These are phyloP conservation scores for Lactifluus rugatus DNA, from an alignment of 768 basidiomycete species.

Conservation along the genomic window DNA sequence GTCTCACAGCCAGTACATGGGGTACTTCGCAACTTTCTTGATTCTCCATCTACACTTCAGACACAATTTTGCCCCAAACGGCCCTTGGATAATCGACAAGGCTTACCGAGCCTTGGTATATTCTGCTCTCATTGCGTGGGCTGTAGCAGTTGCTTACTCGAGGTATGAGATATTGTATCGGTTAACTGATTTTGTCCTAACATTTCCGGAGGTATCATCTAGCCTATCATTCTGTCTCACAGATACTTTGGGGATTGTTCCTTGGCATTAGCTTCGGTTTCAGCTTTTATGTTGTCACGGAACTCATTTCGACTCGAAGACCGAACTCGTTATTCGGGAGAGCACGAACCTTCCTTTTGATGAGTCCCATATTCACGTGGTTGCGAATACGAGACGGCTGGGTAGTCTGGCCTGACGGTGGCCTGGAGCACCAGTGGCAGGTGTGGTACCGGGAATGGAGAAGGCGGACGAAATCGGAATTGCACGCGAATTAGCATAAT, in stretches of 20 bases:
- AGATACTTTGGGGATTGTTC: slow-evolving; percentile 64
- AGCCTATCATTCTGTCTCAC: slow-evolving; percentile 61
- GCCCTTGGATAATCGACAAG: slow-evolving; percentile 41
- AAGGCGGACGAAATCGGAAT: slow-evolving; percentile 23
- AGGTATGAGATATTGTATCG: slow-evolving; percentile 35
- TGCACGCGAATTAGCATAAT: slow-evolving; percentile 1
- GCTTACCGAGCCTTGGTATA: slow-evolving; percentile 41
- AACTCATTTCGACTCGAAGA: slow-evolving; percentile 44
- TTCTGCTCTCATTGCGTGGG: slow-evolving; percentile 43
- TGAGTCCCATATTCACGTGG: slow-evolving; percentile 52
- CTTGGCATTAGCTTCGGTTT: slow-evolving; percentile 53
- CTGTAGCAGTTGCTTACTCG: slow-evolving; percentile 65
- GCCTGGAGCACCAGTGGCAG: slow-evolving; percentile 60
- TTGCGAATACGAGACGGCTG: slow-evolving; percentile 71
- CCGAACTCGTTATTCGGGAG: slow-evolving; percentile 48
- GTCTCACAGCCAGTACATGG: slow-evolving; percentile 88
- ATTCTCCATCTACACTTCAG: slow-evolving; percentile 62
- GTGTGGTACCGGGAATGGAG: slow-evolving; percentile 56
- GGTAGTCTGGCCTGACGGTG: slow-evolving; percentile 73
- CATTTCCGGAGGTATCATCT: slow-evolving; percentile 45
- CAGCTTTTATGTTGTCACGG: slow-evolving; percentile 43
- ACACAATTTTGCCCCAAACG: slow-evolving; percentile 53
- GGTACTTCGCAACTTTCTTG: slow-evolving; percentile 71
- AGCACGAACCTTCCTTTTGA: slow-evolving; percentile 39
- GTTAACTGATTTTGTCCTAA: neutral